A percentile compares a stretch with the other conserved stretches of the same genome.
These are phyloP conservation scores for Fomitopsis schrenkii DNA, from an alignment of 1,284 basidiomycete genomes.

Conservation along the genomic window DNA sequence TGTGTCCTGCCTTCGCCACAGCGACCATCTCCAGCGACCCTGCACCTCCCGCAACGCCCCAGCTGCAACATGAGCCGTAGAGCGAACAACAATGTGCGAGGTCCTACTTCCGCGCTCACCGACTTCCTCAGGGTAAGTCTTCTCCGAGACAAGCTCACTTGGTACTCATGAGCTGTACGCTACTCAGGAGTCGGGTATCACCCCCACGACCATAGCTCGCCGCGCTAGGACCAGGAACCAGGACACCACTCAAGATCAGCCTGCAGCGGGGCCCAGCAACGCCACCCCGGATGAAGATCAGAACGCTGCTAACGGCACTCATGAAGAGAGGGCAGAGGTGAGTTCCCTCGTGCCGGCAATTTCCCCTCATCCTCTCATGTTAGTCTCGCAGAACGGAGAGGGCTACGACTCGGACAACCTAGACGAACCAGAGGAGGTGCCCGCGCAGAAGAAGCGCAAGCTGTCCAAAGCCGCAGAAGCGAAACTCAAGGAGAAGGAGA, in stretches of 20 bases:
- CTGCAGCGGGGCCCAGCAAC: constrained; percentile 47
- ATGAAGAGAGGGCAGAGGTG: constrained; percentile 28
- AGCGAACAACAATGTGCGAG: constrained; percentile 65
- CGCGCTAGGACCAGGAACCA: constrained; percentile 41
- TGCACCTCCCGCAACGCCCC: background rate
- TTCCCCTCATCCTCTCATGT: background rate
- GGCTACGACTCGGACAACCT: constrained; percentile 71
- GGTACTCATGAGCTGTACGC: no score
- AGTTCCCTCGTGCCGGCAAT: background rate
- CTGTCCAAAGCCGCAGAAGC: constrained; percentile 34
- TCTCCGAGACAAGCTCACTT: no score
- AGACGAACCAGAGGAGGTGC: constrained; percentile 49
- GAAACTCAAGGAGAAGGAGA: constrained; percentile 33
- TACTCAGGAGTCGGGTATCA: constrained; percentile 75
- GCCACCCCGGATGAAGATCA: constrained; percentile 16
- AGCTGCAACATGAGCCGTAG: constrained; percentile 26
- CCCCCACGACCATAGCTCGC: constrained; percentile 61
- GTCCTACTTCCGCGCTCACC: constrained; percentile 89
- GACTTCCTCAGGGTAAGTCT: constrained; percentile 79
- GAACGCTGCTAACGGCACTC: constrained; percentile 24
- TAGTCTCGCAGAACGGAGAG: constrained; percentile 35
- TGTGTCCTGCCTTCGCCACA: background rate
- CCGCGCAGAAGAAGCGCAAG: constrained; percentile 42
- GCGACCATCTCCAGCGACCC: no score
- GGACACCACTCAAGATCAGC: constrained; percentile 27